These are phyloP conservation scores for Telopea speciosissima DNA, from an alignment of 177 flowering plant species.

Conservation along the genomic window DNA sequence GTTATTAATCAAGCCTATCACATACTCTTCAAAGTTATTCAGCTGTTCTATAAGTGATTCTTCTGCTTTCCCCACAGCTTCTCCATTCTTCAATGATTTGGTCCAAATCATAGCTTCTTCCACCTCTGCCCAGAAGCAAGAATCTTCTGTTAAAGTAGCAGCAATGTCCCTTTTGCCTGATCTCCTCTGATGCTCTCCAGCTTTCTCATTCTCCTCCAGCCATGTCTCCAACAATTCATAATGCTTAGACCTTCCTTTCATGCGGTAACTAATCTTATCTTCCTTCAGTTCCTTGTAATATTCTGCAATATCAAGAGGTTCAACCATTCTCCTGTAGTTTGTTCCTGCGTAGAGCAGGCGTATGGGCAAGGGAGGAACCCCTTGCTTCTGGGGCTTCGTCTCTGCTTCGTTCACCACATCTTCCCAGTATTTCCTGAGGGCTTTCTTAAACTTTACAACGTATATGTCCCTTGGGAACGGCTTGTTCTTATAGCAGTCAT, in stretches of 20 bases:
- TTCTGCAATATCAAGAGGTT: conserved; percentile 52
- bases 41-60: conserved; percentile 8
- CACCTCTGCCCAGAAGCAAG: conserved; percentile 52
- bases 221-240: conserved; percentile 34
- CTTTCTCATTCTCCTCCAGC: conserved; percentile 21
- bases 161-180: conserved; percentile 3
- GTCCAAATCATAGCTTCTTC: conserved; percentile 37
- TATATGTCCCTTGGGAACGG: conserved; percentile 1
- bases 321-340: conserved; percentile 46
- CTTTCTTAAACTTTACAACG: conserved; percentile 13
- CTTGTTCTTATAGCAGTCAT: conserved; percentile 32
- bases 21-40: conserved; percentile 21
- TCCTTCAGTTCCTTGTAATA: conserved; percentile 26
- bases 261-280: conserved; percentile 17
- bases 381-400: conserved; percentile 31
- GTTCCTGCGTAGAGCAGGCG: conserved; percentile 36
- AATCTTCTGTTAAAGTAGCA: conserved; percentile 34
- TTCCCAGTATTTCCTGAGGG: conserved; percentile 36
- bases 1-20: conserved; percentile 22
- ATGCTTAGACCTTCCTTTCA: conserved; percentile 24
- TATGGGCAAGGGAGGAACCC: conserved; percentile 11
- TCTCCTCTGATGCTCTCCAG: background rate
- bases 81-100: conserved; percentile 11
- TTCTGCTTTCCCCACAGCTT: background rate
- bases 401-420: conserved; percentile 27